Evolutionary conservation across 2,329 filamentous ascomycete species (phyloP), one percentile per base, ranked within the genome.

Genomic region (Dactylellina leptospora): DNA sequence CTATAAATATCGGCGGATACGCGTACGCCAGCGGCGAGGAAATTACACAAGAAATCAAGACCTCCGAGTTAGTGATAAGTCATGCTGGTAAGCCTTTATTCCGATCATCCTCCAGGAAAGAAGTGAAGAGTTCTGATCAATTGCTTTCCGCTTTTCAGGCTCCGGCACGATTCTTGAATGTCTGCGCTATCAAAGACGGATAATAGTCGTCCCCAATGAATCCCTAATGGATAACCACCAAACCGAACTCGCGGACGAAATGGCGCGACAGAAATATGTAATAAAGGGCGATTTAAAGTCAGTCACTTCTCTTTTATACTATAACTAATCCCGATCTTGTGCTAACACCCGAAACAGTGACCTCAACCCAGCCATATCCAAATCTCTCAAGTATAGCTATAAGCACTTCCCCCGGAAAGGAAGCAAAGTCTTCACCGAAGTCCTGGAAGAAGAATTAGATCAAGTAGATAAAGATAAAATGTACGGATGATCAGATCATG

Each of bases 131-230:
- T n/a, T n/a, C n/a, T n/a, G n/a, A n/a, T n/a, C n/a, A n/a, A n/a
- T n/a, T n/a, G n/a, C n/a, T n/a, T n/a, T n/a, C n/a, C n/a, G n/a
- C 6, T 9, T 16, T 44, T 3, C 2, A 96, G 93, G 93, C 13
- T 93, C 93, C 10, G 95, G 95, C 6, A 92, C 91, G 2, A 92
- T 97, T 25, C 84, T 97, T 0, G 92, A 93, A 78, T 91, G 88
- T 0, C 85, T 96, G 74, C 87, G 90, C 44, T 82, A 90, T 56
- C 85, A 87, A 11, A 82, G 92, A 0, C 88, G 91, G 1, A 82
- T 97, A n/a, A 85, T 99, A 53, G 91, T 96, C 0, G 92, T 99
- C 1, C 90, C 93, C 1, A 99, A 99, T 79, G 84, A 87, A 1
- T 83, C 83, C 4, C 85, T 99, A 0, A 85, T 96, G 76, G 88